These are phyloP conservation scores for Cenchrus fungigraminus DNA, from an alignment of 176 grass and related monocot genomes.

Conservation along the genomic window DNA sequence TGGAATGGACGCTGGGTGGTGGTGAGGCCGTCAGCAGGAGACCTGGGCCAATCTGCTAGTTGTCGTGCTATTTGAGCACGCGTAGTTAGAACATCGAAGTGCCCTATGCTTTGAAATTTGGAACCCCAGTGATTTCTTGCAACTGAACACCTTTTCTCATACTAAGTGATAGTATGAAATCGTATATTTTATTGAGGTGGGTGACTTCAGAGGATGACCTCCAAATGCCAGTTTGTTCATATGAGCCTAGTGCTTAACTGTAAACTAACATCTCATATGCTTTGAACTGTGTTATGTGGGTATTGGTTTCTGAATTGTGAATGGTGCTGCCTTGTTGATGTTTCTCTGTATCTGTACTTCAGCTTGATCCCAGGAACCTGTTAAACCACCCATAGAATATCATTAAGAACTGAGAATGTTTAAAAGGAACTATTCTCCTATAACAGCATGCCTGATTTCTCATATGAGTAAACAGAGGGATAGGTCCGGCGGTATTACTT, in stretches of 20 bases:
- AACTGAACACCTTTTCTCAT: neutral
- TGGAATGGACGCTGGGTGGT: neutral
- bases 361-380: slow-evolving; percentile 65
- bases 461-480: neutral
- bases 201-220: neutral
- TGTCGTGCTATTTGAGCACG: neutral
- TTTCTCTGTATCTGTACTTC: slow-evolving; percentile 33
- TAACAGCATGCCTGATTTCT: slow-evolving; percentile 37
- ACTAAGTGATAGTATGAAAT: slow-evolving; percentile 20
- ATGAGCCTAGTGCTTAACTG: slow-evolving; percentile 24
- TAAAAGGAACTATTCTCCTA: slow-evolving; percentile 22
- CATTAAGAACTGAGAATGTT: slow-evolving; percentile 24
- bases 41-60: neutral
- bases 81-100: neutral
- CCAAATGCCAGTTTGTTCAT: slow-evolving; percentile 19
- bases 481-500: neutral
- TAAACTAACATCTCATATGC: slow-evolving; percentile 6
- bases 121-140: neutral
- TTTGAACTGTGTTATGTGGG: slow-evolving; percentile 31
- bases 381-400: slow-evolving; percentile 35
- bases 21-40: neutral
- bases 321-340: slow-evolving; percentile 33
- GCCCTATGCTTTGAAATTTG: neutral
- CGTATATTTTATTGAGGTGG: neutral
- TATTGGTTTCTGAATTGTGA: slow-evolving; percentile 30